Evolutionary conservation across 2,329 filamentous ascomycete genomes (phyloP), one percentile per base, ranked within the genome.

Genomic region (Ascochyta lentis): DNA sequence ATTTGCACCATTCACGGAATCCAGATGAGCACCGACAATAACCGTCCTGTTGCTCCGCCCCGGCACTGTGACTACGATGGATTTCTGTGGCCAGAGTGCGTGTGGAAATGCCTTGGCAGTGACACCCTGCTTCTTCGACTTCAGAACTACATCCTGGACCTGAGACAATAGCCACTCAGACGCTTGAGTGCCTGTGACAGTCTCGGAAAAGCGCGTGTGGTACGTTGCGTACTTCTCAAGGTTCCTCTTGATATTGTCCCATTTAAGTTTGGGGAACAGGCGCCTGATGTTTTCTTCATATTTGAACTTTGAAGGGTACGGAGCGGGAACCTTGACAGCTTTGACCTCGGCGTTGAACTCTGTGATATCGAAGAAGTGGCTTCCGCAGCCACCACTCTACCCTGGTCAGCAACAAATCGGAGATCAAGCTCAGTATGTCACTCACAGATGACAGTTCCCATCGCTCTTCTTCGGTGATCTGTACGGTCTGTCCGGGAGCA

Each of bases 381-480:
- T 58, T 39, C 61, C 58, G 16, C 61, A 64, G 7, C 58, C 59
- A 8, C 61, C 63, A 26, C 51, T 57, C 63, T 66, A 31, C 6
- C 13, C 13, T 24, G 0, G 10, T 57, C 16, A 58, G 45, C 22
- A 33, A 13, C 6, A 13, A 13, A 22, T 26, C 5, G 5, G 8
- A n/a, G 26, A 9, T 35, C 5, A 1, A n/a, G 12, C 3, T 12
- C 15, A 1, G 0, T 24, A 7, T 1, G 10, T 6, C 4, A 22
- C 56, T 19, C 46, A 94, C 91, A 65, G 91, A 82, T 71, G 89
- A 87, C 63, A 96, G 80, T 74, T 88, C 86, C 91, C 92, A 96
- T 78, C 96, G 96, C 79, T 96, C 87, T 22, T 96, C 90, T 68
- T 97, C 92, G 0, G 90, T 95, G 24, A 96, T 89, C 89, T 90